A percentile compares a stretch with the other conserved stretches of the same genome.
phyloP scores from a whole-genome alignment of 2,329 filamentous ascomycete genomes.

The Hypoxylon sp. region DNA sequence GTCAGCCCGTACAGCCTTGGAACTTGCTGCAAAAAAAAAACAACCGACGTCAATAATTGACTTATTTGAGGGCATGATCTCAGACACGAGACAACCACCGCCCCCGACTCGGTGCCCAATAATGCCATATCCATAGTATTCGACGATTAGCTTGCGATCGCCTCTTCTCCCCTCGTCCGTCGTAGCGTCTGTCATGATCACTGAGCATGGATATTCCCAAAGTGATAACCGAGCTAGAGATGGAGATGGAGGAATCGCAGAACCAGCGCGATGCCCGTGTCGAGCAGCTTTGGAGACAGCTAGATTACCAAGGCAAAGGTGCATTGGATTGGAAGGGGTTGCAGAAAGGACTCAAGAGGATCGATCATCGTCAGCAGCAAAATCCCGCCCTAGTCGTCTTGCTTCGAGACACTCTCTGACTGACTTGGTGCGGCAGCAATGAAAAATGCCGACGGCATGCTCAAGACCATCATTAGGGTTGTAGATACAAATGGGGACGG shows the following conservation, averaged over 20 bases:
- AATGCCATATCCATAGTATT: constrained; percentile 50
- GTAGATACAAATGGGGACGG: constrained; percentile 92
- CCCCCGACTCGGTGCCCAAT: constrained; percentile 24
- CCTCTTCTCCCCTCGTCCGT: constrained; percentile 28
- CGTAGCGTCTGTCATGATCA: constrained; percentile 57
- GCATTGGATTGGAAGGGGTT: constrained; percentile 87
- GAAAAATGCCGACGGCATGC: constrained; percentile 91
- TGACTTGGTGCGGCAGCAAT: constrained; percentile 64
- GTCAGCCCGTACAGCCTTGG: constrained; percentile 21
- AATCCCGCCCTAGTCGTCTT: constrained; percentile 32
- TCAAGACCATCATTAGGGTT: constrained; percentile 81
- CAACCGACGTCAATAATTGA: constrained; percentile 34
- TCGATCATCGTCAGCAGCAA: constrained; percentile 84
- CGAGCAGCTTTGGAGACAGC: constrained; percentile 83
- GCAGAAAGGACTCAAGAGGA: constrained; percentile 84
- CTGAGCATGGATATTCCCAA: constrained; percentile 62
- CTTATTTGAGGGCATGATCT: constrained; percentile 35
- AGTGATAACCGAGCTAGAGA: constrained; percentile 65
- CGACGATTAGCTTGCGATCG: constrained; percentile 44
- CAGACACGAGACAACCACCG: constrained; percentile 23
- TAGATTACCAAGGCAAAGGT: constrained; percentile 82
- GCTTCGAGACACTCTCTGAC: constrained; percentile 24
- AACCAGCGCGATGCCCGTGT: constrained; percentile 85
- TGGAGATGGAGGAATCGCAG: constrained; percentile 81
- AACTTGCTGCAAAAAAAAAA: constrained; percentile 26